Base-by-base conservation (phyloP, 2,329 filamentous ascomycete species). In the Xylariaceae sp. region DNA sequence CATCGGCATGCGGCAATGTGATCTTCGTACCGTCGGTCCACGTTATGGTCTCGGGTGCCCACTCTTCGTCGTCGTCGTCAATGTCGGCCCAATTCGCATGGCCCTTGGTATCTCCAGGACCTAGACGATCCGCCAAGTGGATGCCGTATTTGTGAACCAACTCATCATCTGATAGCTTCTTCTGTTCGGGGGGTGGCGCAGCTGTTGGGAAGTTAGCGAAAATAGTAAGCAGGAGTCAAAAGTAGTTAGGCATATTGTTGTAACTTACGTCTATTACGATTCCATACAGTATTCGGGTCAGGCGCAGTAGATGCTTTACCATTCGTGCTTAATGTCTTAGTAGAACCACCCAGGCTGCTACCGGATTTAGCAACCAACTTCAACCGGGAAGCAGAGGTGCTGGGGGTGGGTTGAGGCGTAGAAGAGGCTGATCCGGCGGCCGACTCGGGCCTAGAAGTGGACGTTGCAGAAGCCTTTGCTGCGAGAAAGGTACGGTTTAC, bases 11-110 rank as follows among this genome's bases (percentile, higher is more conserved):
- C 16, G 88, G 85, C 16, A 93, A 79, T 5, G 87, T 90, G 32
- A 89, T 89, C 73, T 93, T 93, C 47, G 90, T 95, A 51, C 90
- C 90, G 72, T 96, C 91, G 69, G 89, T 90, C 91, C 91, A 96
- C 56, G 90, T 90, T 63, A 95, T 91, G 50, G 89, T 86, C 62
- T 95, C 90, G 1, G 90, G 90, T 14, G 87, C 89, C 89, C 90
- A 93, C 67, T 93, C 90, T 40, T 95, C 91, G 67, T 95, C 91
- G 67, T 95, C 90, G 55, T 95, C 91, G 59, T 95, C 91, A 57
- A 93, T 93, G 68, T 96, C 91, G 20, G 90, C 91, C 91, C 91
- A 96, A 71, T 93, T 93, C 29, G 88, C 86, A 66, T 92, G 89
- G 56, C 89, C 89, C 55, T 85, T 84, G 50, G 80, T 74, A 69